Conservation (phyloP, 495 filamentous ascomycete species). For the Zalerion maritima region DNA sequence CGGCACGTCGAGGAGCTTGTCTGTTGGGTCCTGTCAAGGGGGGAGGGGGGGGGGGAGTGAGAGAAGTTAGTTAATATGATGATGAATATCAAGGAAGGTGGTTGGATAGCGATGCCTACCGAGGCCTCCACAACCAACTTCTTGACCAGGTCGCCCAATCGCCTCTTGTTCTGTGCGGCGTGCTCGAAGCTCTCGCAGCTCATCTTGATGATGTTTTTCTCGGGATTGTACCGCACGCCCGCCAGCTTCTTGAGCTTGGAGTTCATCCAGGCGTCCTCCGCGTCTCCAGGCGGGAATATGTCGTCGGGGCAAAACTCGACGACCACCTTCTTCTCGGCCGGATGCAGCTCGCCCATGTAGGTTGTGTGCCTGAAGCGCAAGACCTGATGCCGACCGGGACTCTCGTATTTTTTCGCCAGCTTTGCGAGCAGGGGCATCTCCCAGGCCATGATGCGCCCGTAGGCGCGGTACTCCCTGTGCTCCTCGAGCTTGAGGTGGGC, state of each 20-base stretch:
- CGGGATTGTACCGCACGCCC: slow-evolving; percentile 81
- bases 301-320: slow-evolving; percentile 70
- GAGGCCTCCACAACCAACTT: slow-evolving; percentile 61
- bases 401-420: slow-evolving; percentile 65
- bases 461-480: slow-evolving; percentile 79
- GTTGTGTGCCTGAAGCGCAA: slow-evolving; percentile 95
- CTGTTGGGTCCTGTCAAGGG: slow-evolving; percentile 41
- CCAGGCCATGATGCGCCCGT: slow-evolving; percentile 78
- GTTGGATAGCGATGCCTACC: too few relatives aligned
- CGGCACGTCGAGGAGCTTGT: slow-evolving; percentile 79
- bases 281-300: slow-evolving; percentile 45
- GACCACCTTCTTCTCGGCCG: slow-evolving; percentile 83
- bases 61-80: neutral
- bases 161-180: slow-evolving; percentile 90
- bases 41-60: neutral
- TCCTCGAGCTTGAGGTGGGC: slow-evolving; percentile 80
- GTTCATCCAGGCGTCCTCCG: too few relatives aligned
- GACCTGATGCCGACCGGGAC: slow-evolving; percentile 46
- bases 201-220: slow-evolving; percentile 73
- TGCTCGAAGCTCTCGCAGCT: slow-evolving; percentile 78
- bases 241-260: slow-evolving; percentile 76
- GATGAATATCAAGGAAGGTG: too few relatives aligned
- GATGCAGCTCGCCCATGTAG: slow-evolving; percentile 89
- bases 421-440: slow-evolving; percentile 87
- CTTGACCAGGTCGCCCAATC: slow-evolving; percentile 64